Base-by-base conservation (phyloP, 1,284 basidiomycete genomes). In the Cryptococcus neoformans region DNA sequence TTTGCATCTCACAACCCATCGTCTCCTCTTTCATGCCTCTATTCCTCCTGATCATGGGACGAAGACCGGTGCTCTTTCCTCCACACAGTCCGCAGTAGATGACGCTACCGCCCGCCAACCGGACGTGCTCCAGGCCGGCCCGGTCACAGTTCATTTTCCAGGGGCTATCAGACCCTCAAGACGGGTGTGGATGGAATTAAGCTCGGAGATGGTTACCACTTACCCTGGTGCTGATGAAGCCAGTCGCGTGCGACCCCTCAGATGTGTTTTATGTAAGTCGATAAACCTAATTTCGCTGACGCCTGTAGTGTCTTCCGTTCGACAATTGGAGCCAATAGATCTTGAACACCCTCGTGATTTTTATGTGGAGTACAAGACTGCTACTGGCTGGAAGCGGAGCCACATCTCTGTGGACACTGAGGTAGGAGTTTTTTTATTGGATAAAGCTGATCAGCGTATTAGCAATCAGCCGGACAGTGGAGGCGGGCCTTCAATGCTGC, bases 131-230 rank as follows among this genome's bases (percentile, higher is more conserved):
- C 83, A 82, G 61, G 65, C 82, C 2, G 86, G 86, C 0, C 75
- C 83, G 1, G 84, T 83, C 3, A 76, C 80, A 0, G 68, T 84
- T 16, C 83, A 84, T 62, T 74, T 80, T 4, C 39, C 57, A 7
- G 62, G 81, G 28, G 74, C 79, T 62, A 75, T 79, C 52, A 71
- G 75, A 16, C 74, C 70, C 45, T 68, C 78, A 45, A 81, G 81
- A 60, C 78, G 83, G n/a, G 75, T 86, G 6, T 87, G 86, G 86
- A 66, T 87, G 69, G 85, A 87, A 64, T 70, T 88, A 34, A 70
- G 58, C n/a, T 10, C 80, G 40, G 85, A 87, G 59, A 85, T 86
- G 83, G 61, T 87, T 37, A 83, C 83, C 49, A 78, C 80, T 0
- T 87, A 83, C 61, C 79, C 82, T 0, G 83, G 83, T 21, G 82